Evolutionary conservation across 306 rosid species (phyloP).

Genomic region (Pterocarpus santalinus): DNA sequence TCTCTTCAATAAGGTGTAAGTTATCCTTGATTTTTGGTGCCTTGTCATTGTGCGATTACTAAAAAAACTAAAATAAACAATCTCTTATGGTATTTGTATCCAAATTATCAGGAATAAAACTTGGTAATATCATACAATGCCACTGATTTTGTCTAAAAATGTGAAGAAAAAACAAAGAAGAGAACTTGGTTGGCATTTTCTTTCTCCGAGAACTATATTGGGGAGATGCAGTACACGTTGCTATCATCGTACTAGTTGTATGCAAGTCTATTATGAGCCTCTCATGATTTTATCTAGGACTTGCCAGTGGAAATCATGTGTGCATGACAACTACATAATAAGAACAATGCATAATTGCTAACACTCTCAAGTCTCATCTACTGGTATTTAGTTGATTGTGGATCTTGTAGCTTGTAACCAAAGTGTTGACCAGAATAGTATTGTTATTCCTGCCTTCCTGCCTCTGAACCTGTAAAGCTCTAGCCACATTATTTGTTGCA

Average conservation of each 20-base stretch:
- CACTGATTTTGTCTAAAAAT: conserved; percentile 11
- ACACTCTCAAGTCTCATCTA: conserved; percentile 14
- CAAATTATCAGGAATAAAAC: conserved; percentile 9
- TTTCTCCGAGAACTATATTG: conserved; percentile 17
- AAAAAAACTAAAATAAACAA: background rate
- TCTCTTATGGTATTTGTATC: conserved; percentile 35
- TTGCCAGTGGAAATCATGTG: background rate
- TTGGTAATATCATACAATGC: conserved; percentile 10
- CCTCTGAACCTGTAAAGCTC: conserved; percentile 22
- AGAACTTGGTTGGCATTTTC: conserved; percentile 1
- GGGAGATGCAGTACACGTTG: background rate
- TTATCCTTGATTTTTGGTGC: conserved; percentile 57
- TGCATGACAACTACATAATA: conserved; percentile 11
- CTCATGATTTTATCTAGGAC: background rate
- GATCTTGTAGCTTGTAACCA: conserved; percentile 23
- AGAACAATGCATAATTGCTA: conserved; percentile 22
- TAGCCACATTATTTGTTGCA: conserved; percentile 13
- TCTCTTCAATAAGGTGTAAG: conserved; percentile 98
- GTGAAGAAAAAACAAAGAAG: background rate
- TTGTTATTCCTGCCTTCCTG: conserved; percentile 1
- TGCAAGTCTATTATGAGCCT: conserved; percentile 24
- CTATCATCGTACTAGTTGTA: conserved; percentile 3
- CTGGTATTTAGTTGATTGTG: conserved; percentile 29
- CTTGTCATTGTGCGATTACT: conserved; percentile 34
- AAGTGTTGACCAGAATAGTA: conserved; percentile 23